Conservation (phyloP, 2,329 filamentous ascomycete genomes). For the Venturia carpophila region DNA sequence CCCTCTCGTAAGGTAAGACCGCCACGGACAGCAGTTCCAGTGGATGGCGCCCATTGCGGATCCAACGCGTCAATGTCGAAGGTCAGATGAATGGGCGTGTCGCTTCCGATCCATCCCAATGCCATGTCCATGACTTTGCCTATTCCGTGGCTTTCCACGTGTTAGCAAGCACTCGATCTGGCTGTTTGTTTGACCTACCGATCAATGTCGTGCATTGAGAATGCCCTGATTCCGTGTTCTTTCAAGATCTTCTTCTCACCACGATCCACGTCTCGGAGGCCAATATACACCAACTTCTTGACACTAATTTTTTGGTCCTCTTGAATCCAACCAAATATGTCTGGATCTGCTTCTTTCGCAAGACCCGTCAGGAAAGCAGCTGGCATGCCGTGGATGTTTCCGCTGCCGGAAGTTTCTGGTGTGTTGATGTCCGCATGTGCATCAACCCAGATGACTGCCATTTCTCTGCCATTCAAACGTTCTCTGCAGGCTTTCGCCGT, state of each 20-base stretch:
- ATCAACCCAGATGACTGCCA: slow-evolving; percentile 97
- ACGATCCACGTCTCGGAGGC: slow-evolving; percentile 83
- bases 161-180: slow-evolving; percentile 18
- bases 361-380: slow-evolving; percentile 85
- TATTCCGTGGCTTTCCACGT: slow-evolving; percentile 65
- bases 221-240: slow-evolving; percentile 87
- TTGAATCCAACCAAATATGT: slow-evolving; percentile 84
- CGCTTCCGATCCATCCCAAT: slow-evolving; percentile 85
- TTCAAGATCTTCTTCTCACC: slow-evolving; percentile 87
- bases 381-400: slow-evolving; percentile 98
- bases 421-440: slow-evolving; percentile 98
- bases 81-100: slow-evolving; percentile 93
- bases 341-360: slow-evolving; percentile 63
- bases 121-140: slow-evolving; percentile 97
- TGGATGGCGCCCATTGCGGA: slow-evolving; percentile 92
- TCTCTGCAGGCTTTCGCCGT: slow-evolving; percentile 81
- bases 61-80: slow-evolving; percentile 97
- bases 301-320: slow-evolving; percentile 62
- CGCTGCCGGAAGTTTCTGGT: slow-evolving; percentile 78
- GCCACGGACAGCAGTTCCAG: slow-evolving; percentile 87
- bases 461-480: slow-evolving; percentile 62
- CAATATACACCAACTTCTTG: slow-evolving; percentile 94
- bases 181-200: slow-evolving; percentile 41
- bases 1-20: slow-evolving; percentile 90
- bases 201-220: slow-evolving; percentile 98